These are phyloP conservation scores for Acorus gramineus DNA, from an alignment of 106 monocot genomes.

Conservation along the genomic window DNA sequence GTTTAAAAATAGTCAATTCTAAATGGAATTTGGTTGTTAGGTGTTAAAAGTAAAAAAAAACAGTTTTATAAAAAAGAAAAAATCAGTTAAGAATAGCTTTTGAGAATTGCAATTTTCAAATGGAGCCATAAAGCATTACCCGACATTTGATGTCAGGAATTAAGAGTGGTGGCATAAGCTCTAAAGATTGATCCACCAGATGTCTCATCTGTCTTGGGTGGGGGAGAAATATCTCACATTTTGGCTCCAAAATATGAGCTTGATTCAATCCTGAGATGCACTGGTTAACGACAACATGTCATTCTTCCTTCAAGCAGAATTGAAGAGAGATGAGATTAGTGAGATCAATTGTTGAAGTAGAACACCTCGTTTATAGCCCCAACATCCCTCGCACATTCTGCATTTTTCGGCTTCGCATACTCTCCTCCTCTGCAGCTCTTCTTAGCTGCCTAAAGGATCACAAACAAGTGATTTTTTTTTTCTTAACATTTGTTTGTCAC, in stretches of 20 bases:
- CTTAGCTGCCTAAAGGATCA: slow-evolving; percentile 10
- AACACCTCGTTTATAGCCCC: slow-evolving; percentile 11
- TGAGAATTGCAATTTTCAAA: neutral
- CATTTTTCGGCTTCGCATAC: slow-evolving; percentile 12
- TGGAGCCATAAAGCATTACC: neutral
- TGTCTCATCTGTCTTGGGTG: neutral
- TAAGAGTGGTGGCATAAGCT: neutral
- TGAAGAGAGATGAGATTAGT: too few relatives aligned
- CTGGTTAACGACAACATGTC: slow-evolving; percentile 8
- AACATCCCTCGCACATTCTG: slow-evolving; percentile 8
- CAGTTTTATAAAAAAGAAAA: too few relatives aligned
- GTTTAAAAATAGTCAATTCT: too few relatives aligned
- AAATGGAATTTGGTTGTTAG: too few relatives aligned
- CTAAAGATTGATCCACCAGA: neutral
- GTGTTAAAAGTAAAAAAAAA: too few relatives aligned
- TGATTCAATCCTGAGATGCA: slow-evolving; percentile 7
- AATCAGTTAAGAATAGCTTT: too few relatives aligned
- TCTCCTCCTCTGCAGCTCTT: slow-evolving; percentile 18
- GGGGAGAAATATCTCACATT: slow-evolving; percentile 5
- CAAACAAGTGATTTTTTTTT: neutral
- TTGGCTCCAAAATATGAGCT: slow-evolving; percentile 32
- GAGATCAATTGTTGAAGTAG: too few relatives aligned
- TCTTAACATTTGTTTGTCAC: neutral
- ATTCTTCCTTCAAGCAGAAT: neutral
- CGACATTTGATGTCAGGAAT: neutral